Evolutionary conservation across 2,329 filamentous ascomycete species (phyloP).

Genomic region (Penicillium sp.): DNA sequence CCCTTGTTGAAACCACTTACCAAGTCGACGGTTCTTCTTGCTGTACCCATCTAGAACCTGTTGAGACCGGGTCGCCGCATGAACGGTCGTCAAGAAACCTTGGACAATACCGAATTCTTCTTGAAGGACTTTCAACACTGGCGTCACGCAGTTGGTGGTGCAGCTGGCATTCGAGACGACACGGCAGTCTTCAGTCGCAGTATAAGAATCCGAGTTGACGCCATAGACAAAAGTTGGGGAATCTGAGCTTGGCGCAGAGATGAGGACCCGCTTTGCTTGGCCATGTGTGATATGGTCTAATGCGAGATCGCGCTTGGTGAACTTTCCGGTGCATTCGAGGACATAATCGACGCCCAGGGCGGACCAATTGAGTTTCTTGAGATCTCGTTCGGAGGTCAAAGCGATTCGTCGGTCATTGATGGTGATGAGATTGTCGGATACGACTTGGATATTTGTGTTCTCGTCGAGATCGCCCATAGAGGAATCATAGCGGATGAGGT

Average conservation of each 20-base stretch:
- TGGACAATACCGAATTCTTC: constrained; percentile 28
- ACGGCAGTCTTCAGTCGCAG: constrained; percentile 16
- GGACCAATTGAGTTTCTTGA: constrained; percentile 27
- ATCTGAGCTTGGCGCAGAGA: constrained; percentile 49
- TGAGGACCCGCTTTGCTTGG: constrained; percentile 84
- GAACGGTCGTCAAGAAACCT: constrained; percentile 30
- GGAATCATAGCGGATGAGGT: constrained; percentile 27
- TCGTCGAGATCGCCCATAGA: constrained; percentile 84
- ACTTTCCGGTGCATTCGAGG: constrained; percentile 28
- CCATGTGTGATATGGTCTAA: constrained; percentile 70
- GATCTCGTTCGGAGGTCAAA: constrained; percentile 25
- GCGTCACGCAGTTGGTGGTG: constrained; percentile 33
- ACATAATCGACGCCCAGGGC: constrained; percentile 25
- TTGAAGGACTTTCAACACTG: constrained; percentile 29
- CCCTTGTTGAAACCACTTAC: too few species aligned
- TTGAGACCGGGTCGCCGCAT: constrained; percentile 30
- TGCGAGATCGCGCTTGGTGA: constrained; percentile 85
- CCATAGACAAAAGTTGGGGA: constrained; percentile 57
- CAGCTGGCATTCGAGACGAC: constrained; percentile 31
- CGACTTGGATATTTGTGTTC: constrained; percentile 84
- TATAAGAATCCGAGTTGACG: constrained; percentile 28
- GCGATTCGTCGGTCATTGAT: constrained; percentile 20
- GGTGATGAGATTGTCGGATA: constrained; percentile 74
- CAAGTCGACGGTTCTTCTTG: constrained; percentile 31
- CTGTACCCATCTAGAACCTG: constrained; percentile 33